These are phyloP conservation scores for Neonectria hederae DNA, from an alignment of 2,329 filamentous ascomycete species.

Conservation along the genomic window DNA sequence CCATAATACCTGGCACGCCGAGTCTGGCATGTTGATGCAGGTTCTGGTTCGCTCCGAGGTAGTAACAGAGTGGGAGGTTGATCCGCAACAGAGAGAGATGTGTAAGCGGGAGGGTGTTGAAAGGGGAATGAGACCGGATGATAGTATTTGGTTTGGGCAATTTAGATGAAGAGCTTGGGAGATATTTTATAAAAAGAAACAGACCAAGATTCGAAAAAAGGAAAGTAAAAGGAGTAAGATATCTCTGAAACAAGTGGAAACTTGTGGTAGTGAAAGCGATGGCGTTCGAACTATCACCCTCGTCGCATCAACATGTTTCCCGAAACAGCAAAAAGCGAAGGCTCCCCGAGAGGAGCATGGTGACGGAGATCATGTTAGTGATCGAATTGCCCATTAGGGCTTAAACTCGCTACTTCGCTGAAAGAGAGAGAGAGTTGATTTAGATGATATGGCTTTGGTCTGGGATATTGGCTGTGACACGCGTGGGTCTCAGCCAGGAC, in stretches of 20 bases:
- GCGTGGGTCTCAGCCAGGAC: background rate
- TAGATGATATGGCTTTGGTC: background rate
- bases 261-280: background rate
- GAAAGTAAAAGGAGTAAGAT: background rate
- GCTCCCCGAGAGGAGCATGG: background rate
- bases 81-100: slow-evolving; percentile 37
- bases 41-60: slow-evolving; percentile 52
- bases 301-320: background rate
- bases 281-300: slow-evolving; percentile 1
- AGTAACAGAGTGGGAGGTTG: slow-evolving; percentile 41
- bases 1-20: slow-evolving; percentile 67
- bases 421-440: background rate
- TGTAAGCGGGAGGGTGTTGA: slow-evolving; percentile 44
- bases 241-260: background rate
- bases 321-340: slow-evolving; percentile 23
- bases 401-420: slow-evolving; percentile 10
- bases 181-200: too few relatives aligned
- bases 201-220: background rate
- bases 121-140: slow-evolving; percentile 47
- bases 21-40: slow-evolving; percentile 69
- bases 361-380: background rate
- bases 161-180: slow-evolving; percentile 13
- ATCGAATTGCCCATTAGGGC: background rate
- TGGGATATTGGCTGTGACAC: background rate
- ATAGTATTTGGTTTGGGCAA: slow-evolving; percentile 50